Conservation (phyloP, 768 basidiomycete genomes). For the Kwoniella shandongensis region DNA sequence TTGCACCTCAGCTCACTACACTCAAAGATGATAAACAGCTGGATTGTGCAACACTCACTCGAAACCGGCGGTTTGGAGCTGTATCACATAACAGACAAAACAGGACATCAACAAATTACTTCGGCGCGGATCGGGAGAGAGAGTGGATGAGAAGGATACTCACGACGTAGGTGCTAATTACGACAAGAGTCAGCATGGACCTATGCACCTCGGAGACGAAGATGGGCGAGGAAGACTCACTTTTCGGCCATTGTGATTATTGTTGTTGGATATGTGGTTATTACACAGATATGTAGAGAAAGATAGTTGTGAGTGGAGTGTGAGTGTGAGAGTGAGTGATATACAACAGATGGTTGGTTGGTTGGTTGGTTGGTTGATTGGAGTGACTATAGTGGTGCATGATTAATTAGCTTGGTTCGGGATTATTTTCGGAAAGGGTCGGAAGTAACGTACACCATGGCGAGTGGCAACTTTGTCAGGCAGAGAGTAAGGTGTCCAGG, state of each 20-base stretch:
- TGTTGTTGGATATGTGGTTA: background rate
- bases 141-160: slow-evolving; percentile 22
- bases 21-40: background rate
- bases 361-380: background rate
- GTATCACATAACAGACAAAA: background rate
- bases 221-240: too few relatives aligned
- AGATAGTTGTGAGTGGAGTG: background rate
- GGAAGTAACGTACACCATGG: slow-evolving; percentile 1
- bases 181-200: background rate
- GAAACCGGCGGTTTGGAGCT: slow-evolving; percentile 90
- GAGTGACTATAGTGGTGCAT: too few relatives aligned
- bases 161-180: slow-evolving; percentile 49
- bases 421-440: slow-evolving; percentile 12
- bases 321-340: background rate
- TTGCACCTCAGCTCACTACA: background rate
- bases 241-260: slow-evolving; percentile 33
- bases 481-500: too few relatives aligned
- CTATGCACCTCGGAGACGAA: too few relatives aligned
- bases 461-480: too few relatives aligned
- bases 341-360: background rate
- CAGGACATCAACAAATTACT: background rate
- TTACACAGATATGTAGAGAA: background rate
- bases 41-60: slow-evolving; percentile 57
- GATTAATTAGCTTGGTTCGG: background rate
- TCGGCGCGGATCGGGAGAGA: too few relatives aligned